phyloP scores from a whole-genome alignment of 139 green algal genomes.

The Zygnema cylindricum region DNA sequence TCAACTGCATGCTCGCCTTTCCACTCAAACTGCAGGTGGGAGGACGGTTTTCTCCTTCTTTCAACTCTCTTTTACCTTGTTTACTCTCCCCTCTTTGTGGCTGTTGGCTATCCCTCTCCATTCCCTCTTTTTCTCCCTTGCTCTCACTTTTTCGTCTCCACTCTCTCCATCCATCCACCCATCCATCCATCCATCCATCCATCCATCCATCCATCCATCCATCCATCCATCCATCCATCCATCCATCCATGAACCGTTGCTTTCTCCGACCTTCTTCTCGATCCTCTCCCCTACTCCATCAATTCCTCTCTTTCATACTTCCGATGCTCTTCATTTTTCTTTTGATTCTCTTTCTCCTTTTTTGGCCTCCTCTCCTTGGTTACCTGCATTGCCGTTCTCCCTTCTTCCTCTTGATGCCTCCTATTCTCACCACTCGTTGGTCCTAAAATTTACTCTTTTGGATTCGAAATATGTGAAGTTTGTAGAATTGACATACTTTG shows the following conservation, averaged over 20 bases:
- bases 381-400: background rate
- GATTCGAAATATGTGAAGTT: background rate
- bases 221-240: background rate
- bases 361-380: background rate
- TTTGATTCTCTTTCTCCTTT: background rate
- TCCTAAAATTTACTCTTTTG: background rate
- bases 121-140: background rate
- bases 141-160: background rate
- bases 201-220: background rate
- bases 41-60: background rate
- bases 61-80: background rate
- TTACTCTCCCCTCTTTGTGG: background rate
- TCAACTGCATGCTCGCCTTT: background rate
- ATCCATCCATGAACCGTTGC: no score
- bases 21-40: background rate
- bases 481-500: background rate
- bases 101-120: background rate
- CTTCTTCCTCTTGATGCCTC: background rate
- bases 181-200: background rate
- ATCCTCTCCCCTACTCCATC: no score
- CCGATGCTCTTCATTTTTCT: background rate
- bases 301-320: no score
- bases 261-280: no score
- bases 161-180: background rate
- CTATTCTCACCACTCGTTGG: background rate